phyloP scores from a whole-genome alignment of 2,329 filamentous ascomycete species.

The Niveomyces coronatus region DNA sequence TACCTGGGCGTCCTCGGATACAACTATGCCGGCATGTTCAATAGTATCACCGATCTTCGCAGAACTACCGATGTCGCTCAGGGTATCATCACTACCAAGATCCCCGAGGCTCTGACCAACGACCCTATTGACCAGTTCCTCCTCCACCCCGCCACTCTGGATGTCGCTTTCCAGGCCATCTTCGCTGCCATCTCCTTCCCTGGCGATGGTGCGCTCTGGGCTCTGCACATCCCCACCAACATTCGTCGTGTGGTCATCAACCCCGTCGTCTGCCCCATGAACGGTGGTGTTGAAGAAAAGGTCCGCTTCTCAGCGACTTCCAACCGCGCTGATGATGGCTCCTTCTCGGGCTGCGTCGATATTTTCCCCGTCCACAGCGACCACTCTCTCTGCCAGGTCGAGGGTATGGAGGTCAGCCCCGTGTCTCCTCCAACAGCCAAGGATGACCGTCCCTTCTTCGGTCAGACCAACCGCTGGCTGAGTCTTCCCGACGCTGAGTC shows the following conservation, averaged over 20 bases:
- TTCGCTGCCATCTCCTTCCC: conserved; percentile 24
- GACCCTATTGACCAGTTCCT: conserved; percentile 12
- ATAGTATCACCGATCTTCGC: conserved; percentile 11
- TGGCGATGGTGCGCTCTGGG: conserved; percentile 22
- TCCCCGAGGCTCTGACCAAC: conserved; percentile 5
- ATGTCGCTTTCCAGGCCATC: conserved; percentile 25
- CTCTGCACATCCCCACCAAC: conserved; percentile 20
- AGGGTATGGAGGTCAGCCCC: conserved; percentile 9
- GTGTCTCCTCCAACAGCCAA: conserved; percentile 7
- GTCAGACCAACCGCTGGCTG: conserved; percentile 8
- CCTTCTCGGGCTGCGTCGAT: conserved; percentile 8
- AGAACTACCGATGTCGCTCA: conserved; percentile 8
- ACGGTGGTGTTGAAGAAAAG: conserved; percentile 7
- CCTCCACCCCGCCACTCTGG: conserved; percentile 25
- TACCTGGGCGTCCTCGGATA: conserved; percentile 14
- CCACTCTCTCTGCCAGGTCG: conserved; percentile 6
- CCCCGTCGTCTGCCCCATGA: conserved; percentile 8
- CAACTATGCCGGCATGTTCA: conserved; percentile 15
- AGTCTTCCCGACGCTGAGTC: conserved; percentile 7
- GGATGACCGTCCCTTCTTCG: conserved; percentile 9
- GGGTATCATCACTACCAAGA: conserved; percentile 11
- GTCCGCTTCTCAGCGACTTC: conserved; percentile 8
- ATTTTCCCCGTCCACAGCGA: conserved; percentile 8
- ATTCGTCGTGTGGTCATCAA: conserved; percentile 15
- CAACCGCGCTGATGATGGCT: conserved; percentile 5